Percentiles rank a stretch among this genome's conserved stretches.
These are phyloP conservation scores for Endogone sp. DNA, from an alignment of 192 early-diverging fungal genomes.

Conservation along the genomic window DNA sequence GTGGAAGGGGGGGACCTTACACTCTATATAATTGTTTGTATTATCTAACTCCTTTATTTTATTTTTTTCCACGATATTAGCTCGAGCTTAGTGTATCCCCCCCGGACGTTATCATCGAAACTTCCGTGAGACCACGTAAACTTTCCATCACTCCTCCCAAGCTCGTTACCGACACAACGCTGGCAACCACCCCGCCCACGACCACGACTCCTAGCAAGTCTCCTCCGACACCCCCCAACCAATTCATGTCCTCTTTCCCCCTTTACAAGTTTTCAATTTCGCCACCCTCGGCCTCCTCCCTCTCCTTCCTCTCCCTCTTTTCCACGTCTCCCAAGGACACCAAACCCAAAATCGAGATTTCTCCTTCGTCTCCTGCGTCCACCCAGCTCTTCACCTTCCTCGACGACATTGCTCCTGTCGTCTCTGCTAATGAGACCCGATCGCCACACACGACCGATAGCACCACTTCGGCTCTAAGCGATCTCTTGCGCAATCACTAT, in stretches of 20 bases:
- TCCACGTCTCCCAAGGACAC: not conserved
- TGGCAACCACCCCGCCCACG: not conserved
- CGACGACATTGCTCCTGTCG: not conserved
- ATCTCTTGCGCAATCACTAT: not conserved
- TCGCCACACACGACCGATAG: not conserved
- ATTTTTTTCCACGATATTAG: not conserved
- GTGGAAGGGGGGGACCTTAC: too few relatives aligned
- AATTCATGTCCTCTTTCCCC: not conserved
- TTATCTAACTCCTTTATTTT: not conserved
- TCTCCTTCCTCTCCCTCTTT: not conserved
- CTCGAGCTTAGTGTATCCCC: not conserved
- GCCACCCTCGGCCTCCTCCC: not conserved
- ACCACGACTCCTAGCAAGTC: not conserved
- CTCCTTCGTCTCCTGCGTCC: not conserved
- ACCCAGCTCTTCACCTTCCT: slow-evolving; percentile 1
- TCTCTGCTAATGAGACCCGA: not conserved
- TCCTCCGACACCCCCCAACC: not conserved
- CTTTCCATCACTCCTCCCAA: not conserved
- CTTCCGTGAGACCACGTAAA: too few relatives aligned
- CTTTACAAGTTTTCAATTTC: not conserved
- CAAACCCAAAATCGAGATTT: not conserved
- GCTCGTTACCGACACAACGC: not conserved
- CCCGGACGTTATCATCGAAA: too few relatives aligned
- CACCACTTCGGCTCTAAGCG: not conserved
- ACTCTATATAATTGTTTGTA: too few relatives aligned